phyloP scores from a whole-genome alignment of 192 early-diverging fungal genomes.

The Pilaira anomala region DNA sequence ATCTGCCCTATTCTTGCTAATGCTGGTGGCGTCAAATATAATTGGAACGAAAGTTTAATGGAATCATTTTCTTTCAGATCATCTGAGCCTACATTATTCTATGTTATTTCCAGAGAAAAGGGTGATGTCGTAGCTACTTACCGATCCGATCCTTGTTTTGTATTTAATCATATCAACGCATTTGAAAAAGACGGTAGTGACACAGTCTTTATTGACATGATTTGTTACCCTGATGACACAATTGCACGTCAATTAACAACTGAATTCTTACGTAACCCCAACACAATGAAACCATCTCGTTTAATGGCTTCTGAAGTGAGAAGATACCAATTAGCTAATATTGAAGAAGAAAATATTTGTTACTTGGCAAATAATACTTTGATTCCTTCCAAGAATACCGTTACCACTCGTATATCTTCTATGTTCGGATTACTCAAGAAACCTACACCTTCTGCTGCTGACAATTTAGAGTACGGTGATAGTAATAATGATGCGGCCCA shows the following conservation, averaged over 20 bases:
- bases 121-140: conserved; percentile 67
- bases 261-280: conserved; percentile 51
- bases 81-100: conserved; percentile 57
- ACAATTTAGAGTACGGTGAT: conserved; percentile 4
- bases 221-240: conserved; percentile 58
- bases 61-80: conserved; percentile 67
- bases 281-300: conserved; percentile 35
- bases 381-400: conserved; percentile 18
- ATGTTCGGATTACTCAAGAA: conserved; percentile 33
- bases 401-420: conserved; percentile 15
- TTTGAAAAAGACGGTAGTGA: conserved; percentile 62
- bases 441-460: conserved; percentile 17
- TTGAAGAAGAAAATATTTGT: conserved; percentile 48
- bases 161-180: conserved; percentile 72
- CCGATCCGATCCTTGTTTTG: conserved; percentile 58
- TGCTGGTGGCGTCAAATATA: conserved; percentile 60
- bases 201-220: conserved; percentile 52
- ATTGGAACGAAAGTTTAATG: conserved; percentile 69
- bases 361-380: conserved; percentile 40
- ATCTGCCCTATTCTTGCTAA: conserved; percentile 61
- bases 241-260: conserved; percentile 57
- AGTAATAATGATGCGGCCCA: background rate
- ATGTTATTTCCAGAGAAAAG: conserved; percentile 70
- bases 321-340: conserved; percentile 58
- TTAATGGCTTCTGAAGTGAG: conserved; percentile 55